Evolutionary conservation across 768 basidiomycete genomes (phyloP), one percentile per base, ranked within the genome.

Genomic region (Lactifluus rugatus): DNA sequence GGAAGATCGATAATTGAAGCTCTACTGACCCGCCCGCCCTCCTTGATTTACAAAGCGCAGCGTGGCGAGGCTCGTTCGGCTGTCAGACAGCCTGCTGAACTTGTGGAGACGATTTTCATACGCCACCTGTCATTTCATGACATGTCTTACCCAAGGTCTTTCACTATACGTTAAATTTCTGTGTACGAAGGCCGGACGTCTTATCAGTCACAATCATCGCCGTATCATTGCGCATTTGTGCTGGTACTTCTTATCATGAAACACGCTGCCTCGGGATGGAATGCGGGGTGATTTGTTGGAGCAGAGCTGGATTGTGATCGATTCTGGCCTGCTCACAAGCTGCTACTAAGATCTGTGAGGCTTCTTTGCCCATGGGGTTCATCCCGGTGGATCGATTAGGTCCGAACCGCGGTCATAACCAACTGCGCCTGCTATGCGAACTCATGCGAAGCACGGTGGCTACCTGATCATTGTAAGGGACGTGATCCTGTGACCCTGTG

Each of bases 31-130:
- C 67, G 69, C 72, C 68, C 64, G 72, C 61, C 32, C 39, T 63
- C 66, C 57, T 57, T 45, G 41, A 21, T 31, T 59, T 58, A 59
- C 60, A 58, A 52, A 26, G 34, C 51, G 57, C 60, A 61, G 67
- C 69, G 67, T 68, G 69, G 74, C 67, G 71, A 67, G 79, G 83
- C 74, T 85, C 83, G 83, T 85, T 85, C 83, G 75, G 81, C 73
- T 85, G 83, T 82, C 83, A 69, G 63, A 75, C 70, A 76, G 49
- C 13, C 63, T 37, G n/a, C 32, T 32, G 19, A 39, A 16, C 6
- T 16, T 28, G n/a, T n/a, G 39, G 28, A 11, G 39, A 48, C 26
- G 11, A n/a, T 1, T 19, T 21, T 23, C 26, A 21, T 37, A 25
- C 31, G 39, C 10, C 26, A 57, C 17, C 32, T 41, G 19, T 32